phyloP scores from a whole-genome alignment of 495 filamentous ascomycete genomes.

The Tuber brumale region DNA sequence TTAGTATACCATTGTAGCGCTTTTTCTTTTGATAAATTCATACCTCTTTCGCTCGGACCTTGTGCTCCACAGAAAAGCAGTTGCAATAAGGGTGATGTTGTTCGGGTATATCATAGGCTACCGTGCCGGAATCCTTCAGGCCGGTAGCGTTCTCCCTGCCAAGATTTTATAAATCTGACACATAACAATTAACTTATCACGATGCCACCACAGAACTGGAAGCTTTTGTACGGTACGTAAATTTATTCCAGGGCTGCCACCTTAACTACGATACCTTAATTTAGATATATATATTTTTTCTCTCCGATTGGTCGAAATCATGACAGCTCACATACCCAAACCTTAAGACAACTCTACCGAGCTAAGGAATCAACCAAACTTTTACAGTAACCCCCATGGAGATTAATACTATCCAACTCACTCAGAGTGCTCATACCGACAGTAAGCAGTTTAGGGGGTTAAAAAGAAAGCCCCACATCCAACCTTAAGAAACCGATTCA shows the following conservation, averaged over 20 bases:
- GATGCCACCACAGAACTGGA: too few species aligned
- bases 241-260: too few species aligned
- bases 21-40: not conserved
- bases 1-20: not conserved
- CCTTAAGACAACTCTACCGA: not conserved
- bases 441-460: not conserved
- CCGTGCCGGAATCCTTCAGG: not conserved
- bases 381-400: not conserved
- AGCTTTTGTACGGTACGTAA: not conserved
- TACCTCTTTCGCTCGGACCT: not conserved
- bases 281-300: not conserved
- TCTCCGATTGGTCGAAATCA: not conserved
- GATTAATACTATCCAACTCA: not conserved
- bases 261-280: too few species aligned
- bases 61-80: not conserved
- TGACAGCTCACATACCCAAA: not conserved
- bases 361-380: not conserved
- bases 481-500: not conserved
- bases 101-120: not conserved
- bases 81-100: not conserved
- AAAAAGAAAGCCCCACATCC: not conserved
- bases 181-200: not conserved
- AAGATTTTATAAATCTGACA: not conserved
- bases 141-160: not conserved
- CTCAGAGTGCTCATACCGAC: not conserved